These are phyloP conservation scores for Fusarium neocosmosporiellum DNA, from an alignment of 2,329 filamentous ascomycete species.

Conservation along the genomic window DNA sequence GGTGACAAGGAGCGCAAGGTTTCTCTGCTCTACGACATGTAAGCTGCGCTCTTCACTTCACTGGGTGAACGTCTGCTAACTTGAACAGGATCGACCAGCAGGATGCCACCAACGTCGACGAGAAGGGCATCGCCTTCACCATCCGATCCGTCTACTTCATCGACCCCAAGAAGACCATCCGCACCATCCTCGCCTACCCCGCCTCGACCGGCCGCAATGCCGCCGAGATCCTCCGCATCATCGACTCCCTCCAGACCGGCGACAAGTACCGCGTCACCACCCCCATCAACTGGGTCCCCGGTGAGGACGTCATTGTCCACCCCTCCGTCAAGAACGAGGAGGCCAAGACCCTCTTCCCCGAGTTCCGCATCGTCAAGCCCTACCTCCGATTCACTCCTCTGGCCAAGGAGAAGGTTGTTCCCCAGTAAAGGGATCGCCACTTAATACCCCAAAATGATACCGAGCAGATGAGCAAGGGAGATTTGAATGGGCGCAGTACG, in stretches of 20 bases:
- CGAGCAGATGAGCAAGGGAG: conserved; percentile 34
- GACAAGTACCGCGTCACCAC: conserved; percentile 91
- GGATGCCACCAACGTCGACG: conserved; percentile 83
- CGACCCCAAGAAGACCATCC: conserved; percentile 93
- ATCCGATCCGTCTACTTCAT: conserved; percentile 96
- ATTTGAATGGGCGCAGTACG: conserved; percentile 27
- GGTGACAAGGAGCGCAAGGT: conserved; percentile 83
- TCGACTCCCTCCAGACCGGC: conserved; percentile 83
- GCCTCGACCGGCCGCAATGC: conserved; percentile 89
- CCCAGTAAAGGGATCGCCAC: conserved; percentile 24
- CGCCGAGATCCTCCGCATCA: conserved; percentile 80
- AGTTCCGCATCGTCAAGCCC: conserved; percentile 75
- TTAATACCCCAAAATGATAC: conserved; percentile 35
- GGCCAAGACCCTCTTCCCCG: conserved; percentile 88
- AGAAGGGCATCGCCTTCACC: conserved; percentile 89
- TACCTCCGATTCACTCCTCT: conserved; percentile 80
- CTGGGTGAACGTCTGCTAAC: conserved; percentile 20
- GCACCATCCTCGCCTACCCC: conserved; percentile 91
- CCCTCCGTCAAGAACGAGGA: conserved; percentile 84
- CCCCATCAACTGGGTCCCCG: conserved; percentile 89
- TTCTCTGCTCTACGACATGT: conserved; percentile 83
- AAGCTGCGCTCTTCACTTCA: conserved; percentile 44
- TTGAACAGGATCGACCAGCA: conserved; percentile 78
- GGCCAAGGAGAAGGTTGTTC: conserved; percentile 60
- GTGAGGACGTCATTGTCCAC: conserved; percentile 93